These are phyloP conservation scores for Sporopachydermia quercuum DNA, from an alignment of 805 yeast genomes.

Conservation along the genomic window DNA sequence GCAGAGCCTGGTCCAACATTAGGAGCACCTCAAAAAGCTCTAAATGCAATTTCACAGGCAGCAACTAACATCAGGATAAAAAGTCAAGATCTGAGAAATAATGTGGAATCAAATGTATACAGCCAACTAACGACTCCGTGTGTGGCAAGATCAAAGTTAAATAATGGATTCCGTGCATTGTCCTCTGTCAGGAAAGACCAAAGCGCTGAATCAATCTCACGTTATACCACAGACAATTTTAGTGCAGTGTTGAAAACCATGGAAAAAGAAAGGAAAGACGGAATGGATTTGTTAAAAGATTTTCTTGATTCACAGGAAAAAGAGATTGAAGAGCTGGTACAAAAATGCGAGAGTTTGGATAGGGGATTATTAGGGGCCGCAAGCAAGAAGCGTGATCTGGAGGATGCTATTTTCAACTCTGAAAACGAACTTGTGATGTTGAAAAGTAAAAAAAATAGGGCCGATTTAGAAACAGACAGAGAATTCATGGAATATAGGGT, in stretches of 20 bases:
- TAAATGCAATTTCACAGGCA: no score
- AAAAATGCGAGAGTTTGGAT: neutral
- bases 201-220: no score
- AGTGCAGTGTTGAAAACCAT: neutral
- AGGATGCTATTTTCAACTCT: neutral
- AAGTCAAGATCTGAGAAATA: no score
- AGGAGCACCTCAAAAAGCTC: no score
- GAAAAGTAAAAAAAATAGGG: neutral
- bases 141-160: no score
- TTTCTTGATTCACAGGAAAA: neutral
- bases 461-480: neutral
- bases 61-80: no score
- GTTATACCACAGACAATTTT: no score
- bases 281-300: neutral
- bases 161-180: no score
- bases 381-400: neutral
- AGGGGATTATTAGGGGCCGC: neutral
- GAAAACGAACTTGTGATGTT: conserved; percentile 1
- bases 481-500: neutral
- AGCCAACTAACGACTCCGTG: no score
- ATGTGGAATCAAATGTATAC: no score
- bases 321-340: neutral
- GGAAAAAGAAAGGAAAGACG: conserved; percentile 1
- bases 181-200: no score
- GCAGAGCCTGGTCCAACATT: no score